Percentiles rank a stretch among this genome's conserved stretches.
phyloP scores from a whole-genome alignment of 139 green algal genomes.

The Coelastrella sp. region DNA sequence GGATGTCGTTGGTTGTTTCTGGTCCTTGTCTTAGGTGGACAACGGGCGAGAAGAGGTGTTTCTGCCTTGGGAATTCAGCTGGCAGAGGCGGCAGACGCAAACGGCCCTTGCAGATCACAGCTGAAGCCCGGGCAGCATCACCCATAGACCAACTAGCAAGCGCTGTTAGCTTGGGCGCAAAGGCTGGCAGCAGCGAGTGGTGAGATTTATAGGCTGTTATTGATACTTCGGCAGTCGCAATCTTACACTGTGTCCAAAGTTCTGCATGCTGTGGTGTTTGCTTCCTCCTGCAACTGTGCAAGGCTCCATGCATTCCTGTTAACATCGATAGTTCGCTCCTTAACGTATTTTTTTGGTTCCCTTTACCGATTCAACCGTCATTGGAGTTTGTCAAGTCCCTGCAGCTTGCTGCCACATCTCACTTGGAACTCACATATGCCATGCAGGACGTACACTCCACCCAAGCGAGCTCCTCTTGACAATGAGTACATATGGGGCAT shows the following conservation, averaged over 20 bases:
- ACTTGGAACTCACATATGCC: not conserved
- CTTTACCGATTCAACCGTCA: too few species aligned
- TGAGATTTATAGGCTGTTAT: not conserved
- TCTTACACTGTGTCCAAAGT: too few species aligned
- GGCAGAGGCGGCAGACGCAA: not conserved
- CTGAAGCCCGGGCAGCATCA: not conserved
- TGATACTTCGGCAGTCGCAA: too few species aligned
- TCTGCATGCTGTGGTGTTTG: too few species aligned
- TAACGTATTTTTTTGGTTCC: too few species aligned
- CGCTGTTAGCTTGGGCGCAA: conserved; percentile 2
- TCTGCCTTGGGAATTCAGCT: not conserved
- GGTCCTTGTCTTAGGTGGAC: not conserved
- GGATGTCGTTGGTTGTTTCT: not conserved
- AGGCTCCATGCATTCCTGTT: too few species aligned
- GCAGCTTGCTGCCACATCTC: not conserved
- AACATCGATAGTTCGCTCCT: too few species aligned
- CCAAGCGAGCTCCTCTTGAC: conserved; percentile 63
- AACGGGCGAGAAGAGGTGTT: not conserved
- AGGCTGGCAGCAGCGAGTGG: not conserved
- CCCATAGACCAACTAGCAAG: conserved; percentile 24
- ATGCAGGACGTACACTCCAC: conserved; percentile 28
- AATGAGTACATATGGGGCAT: conserved; percentile 75
- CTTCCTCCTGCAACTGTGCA: too few species aligned
- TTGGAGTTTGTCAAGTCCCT: not conserved
- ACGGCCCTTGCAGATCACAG: not conserved